Conservation (phyloP, 2,329 filamentous ascomycete species). For the Fulvia fulva region DNA sequence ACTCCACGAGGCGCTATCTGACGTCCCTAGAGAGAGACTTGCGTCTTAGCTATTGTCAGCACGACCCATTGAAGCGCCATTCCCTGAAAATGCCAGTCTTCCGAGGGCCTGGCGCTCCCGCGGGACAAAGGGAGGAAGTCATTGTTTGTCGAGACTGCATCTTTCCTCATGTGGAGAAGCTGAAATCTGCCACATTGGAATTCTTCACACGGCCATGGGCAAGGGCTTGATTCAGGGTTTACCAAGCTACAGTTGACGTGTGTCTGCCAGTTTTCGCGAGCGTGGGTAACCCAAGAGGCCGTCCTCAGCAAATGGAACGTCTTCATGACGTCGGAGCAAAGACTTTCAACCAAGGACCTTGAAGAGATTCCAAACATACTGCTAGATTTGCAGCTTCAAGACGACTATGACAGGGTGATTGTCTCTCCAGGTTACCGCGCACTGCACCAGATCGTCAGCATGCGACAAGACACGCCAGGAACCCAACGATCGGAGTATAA, state of each 20-base stretch:
- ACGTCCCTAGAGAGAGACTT: neutral
- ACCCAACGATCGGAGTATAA: neutral
- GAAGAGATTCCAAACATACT: neutral
- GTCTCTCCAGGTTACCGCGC: neutral
- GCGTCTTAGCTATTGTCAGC: neutral
- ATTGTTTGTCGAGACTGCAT: neutral
- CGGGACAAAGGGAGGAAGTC: neutral
- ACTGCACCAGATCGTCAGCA: neutral
- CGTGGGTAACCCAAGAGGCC: too few species aligned
- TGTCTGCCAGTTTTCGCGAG: too few species aligned
- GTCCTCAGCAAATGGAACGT: neutral
- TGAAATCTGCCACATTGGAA: neutral
- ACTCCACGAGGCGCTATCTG: neutral
- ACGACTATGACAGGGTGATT: neutral
- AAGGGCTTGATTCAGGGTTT: neutral
- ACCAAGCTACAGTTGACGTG: too few species aligned
- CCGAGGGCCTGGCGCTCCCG: neutral
- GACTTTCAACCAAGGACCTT: neutral
- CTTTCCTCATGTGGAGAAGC: neutral
- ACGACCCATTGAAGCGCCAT: neutral
- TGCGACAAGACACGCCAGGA: neutral
- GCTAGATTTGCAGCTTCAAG: neutral
- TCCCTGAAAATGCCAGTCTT: neutral
- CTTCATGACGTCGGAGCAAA: neutral
- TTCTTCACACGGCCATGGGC: neutral